Conservation (phyloP, 768 basidiomycete species). For the Lactarius vividus region DNA sequence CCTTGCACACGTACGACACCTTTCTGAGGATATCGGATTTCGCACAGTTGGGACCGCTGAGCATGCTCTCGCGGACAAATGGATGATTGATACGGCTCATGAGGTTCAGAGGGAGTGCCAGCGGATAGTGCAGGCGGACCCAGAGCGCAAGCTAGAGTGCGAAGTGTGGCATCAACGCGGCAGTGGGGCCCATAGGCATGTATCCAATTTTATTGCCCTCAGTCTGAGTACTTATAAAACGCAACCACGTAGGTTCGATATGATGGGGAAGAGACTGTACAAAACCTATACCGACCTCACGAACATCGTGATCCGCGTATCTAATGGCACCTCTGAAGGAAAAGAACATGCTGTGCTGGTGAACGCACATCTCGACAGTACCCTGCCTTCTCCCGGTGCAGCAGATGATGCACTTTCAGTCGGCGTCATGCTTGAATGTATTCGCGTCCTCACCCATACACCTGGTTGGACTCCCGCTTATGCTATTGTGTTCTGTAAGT, state of each 20-base stretch:
- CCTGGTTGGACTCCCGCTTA: slow-evolving; percentile 70
- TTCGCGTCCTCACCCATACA: slow-evolving; percentile 70
- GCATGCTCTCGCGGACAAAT: slow-evolving; percentile 80
- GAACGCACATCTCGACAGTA: slow-evolving; percentile 88
- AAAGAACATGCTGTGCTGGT: slow-evolving; percentile 84
- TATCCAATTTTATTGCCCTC: slow-evolving; percentile 13
- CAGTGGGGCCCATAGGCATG: slow-evolving; percentile 82
- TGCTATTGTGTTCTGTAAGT: slow-evolving; percentile 79
- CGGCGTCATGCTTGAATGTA: slow-evolving; percentile 88
- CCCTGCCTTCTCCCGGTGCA: slow-evolving; percentile 84
- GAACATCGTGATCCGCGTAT: slow-evolving; percentile 86
- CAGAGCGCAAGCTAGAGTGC: slow-evolving; percentile 67
- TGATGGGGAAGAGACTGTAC: slow-evolving; percentile 81
- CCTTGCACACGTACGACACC: slow-evolving; percentile 56
- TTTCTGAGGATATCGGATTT: slow-evolving; percentile 87
- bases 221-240: background rate
- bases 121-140: slow-evolving; percentile 35
- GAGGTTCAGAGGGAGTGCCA: slow-evolving; percentile 63
- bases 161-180: slow-evolving; percentile 91
- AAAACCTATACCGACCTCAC: slow-evolving; percentile 86
- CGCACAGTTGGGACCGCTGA: slow-evolving; percentile 89
- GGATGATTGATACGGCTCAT: slow-evolving; percentile 70
- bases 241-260: slow-evolving; percentile 70
- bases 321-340: slow-evolving; percentile 64
- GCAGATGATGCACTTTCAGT: slow-evolving; percentile 87